Evolutionary conservation across 2,329 filamentous ascomycete genomes (phyloP), one percentile per base, ranked within the genome.

Genomic region (Ophiostoma pallidulum): DNA sequence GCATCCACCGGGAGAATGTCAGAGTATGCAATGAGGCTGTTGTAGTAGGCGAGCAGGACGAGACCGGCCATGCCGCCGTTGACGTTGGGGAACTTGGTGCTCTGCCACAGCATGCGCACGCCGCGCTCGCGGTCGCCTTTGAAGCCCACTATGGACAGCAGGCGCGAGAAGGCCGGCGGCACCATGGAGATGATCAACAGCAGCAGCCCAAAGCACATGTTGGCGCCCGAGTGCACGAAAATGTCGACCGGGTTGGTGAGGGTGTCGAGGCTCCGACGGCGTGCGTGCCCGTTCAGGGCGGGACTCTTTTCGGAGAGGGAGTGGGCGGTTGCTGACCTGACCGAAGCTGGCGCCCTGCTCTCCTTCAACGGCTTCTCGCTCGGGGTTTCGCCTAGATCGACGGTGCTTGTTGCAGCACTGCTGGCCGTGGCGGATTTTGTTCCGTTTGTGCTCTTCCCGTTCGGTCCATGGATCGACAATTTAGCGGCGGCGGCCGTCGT

Each of bases 41-140:
- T 94, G 66, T 96, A 94, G 64, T 89, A 97, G 1, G 79, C 82
- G 14, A 97, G 73, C 0, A 96, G 70, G 22, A 87, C 77, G 35
- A 97, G 73, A 0, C 84, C 87, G 0, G 90, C 82, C 60, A 97
- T 83, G 7, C 86, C 91, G n/a, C 90, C 91, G 59, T 96, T 94
- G 58, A 97, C 77, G 62, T 95, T 95, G 52, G 82, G 68, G 62
- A 90, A 92, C 42, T 82, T 80, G 19, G 87, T 89, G 12, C 88
- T 86, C 61, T 86, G 82, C 92, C 92, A 98, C 4, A 98, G 78
- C 78, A 96, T 84, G 33, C 76, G 73, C 28, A 96, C 73, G 9
- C 90, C 92, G 33, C 83, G 76, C 52, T 87, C 80, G 37, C 90
- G 82, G 61, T 97, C 90, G 28, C 92, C 92, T 52, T 79, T 82